Evolutionary conservation across 179 eudicot species (phyloP), one percentile per base, ranked within the genome.

Genomic region (Carnegiea gigantea): DNA sequence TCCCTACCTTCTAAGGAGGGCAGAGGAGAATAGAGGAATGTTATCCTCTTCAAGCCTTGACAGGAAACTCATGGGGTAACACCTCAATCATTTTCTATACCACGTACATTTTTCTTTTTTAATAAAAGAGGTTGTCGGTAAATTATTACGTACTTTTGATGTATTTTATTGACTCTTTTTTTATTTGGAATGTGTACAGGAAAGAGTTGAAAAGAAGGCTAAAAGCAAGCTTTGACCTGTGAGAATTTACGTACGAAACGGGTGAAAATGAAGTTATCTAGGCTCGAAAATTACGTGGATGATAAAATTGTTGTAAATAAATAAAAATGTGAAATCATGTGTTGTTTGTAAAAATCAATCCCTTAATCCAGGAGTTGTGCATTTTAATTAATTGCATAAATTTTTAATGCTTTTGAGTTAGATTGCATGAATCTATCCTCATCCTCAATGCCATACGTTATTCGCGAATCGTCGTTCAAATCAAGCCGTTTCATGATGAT

Each of bases 1-100:
- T 78, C 98, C 99, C 14, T 97, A 92, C 79, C 97, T 97, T 72
- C 78, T 97, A 14, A 88, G 99, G 65, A 83, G 99, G 85, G 99
- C 98, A 1, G 98, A 95, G 84, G 99, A 97, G 80, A 97, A 97
- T 73, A 88, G 90, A 80, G 99, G 98, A 40, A 78, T 97, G 79
- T 68, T 97, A 51, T 88, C 98, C 43, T 84, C 97, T 44, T 91
- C 98, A 17, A 77, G 86, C 82, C 88, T 95, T 38, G 99, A 95
- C 82, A 87, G 95, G 70, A 81, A 83, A 38, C 98, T 97, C 79
- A 90, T 97, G 88, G 90, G 93, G 99, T 96, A 92, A 86, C 33
- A 74, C 70, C 33, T 64, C n/a, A 59, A 75, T n/a, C 15, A 21
- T 14, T 62, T 14, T 12, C 38, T 8, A 48, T 11, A 8, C 51